Base-by-base conservation (phyloP, 164 flowering plant species). In the Vitis amurensis region DNA sequence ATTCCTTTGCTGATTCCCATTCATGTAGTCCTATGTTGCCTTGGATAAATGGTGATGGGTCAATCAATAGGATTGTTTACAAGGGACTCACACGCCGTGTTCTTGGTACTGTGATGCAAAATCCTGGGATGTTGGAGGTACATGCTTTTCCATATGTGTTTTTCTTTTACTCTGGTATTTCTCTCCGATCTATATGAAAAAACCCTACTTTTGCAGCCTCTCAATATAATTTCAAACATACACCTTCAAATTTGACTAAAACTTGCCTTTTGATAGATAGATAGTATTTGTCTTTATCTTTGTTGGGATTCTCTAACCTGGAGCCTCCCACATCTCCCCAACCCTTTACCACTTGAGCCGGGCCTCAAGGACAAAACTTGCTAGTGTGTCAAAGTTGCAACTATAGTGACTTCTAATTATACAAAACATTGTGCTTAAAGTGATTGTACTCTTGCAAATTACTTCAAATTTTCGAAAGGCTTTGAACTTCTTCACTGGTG, bases 81-180 rank as follows among this genome's bases (percentile, higher is more conserved):
- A 85, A 78, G 69, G 93, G 91, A 50, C 93, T 96, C 64, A 59
- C 75, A 66, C 93, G 97, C 44, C 91, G 92, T 68, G 73, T 91
- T 65, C 82, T 93, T 77, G 99, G 97, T 67, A 81, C 72, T 53
- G 92, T 96, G 73, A 87, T 92, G 97, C 97, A 88, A 85, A 88
- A 88, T 74, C 98, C 99, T 52, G 99, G 98, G 58, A 90, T 96
- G 64, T 74, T 85, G 63, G 97, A 93, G 99, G 99, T 94, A 88
- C 48, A 16, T 62, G 15, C 9, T 70, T 63, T 48, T 57, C 44
- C 7, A 3, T 37, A 37, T 37, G 44, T 37, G 44, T 37, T 37
- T 37, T 6, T 37, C 7, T 37, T 37, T 37, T 6, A 37, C 44
- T 37, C 44, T 37, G 44, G 7, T 37, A 37, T 37, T 3, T 37